Evolutionary conservation across 2,329 filamentous ascomycete genomes (phyloP).

Genomic region (Calonectria naviculata): DNA sequence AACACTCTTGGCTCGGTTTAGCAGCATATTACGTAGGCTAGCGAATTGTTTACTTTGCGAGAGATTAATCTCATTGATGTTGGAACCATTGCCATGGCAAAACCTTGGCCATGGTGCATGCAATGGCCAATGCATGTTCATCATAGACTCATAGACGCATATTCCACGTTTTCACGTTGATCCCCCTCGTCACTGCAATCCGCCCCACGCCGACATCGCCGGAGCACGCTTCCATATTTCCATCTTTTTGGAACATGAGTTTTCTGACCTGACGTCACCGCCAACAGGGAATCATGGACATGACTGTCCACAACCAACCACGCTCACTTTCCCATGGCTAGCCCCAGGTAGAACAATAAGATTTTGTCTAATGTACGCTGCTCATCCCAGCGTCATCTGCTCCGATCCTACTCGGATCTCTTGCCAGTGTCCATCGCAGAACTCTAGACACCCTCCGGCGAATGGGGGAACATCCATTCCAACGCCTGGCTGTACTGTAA

Average conservation of each 20-base stretch:
- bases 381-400: background rate
- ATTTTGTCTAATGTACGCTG: background rate
- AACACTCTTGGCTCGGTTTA: background rate
- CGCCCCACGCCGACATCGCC: background rate
- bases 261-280: slow-evolving; percentile 20
- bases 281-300: slow-evolving; percentile 1
- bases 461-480: background rate
- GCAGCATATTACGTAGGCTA: background rate
- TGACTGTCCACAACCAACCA: background rate
- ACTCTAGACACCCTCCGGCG: background rate
- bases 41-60: background rate
- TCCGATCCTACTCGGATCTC: background rate
- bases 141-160: background rate
- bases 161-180: background rate
- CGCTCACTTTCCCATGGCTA: background rate
- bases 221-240: slow-evolving; percentile 1
- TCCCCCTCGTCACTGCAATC: background rate
- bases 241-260: background rate
- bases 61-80: background rate
- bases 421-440: background rate
- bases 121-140: background rate
- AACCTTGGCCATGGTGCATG: background rate
- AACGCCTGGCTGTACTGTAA: background rate
- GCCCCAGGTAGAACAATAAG: background rate
- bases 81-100: background rate